Percentiles rank a stretch among this genome's conserved stretches.
phyloP scores from a whole-genome alignment of 805 yeast species.

The Millerago galiae region DNA sequence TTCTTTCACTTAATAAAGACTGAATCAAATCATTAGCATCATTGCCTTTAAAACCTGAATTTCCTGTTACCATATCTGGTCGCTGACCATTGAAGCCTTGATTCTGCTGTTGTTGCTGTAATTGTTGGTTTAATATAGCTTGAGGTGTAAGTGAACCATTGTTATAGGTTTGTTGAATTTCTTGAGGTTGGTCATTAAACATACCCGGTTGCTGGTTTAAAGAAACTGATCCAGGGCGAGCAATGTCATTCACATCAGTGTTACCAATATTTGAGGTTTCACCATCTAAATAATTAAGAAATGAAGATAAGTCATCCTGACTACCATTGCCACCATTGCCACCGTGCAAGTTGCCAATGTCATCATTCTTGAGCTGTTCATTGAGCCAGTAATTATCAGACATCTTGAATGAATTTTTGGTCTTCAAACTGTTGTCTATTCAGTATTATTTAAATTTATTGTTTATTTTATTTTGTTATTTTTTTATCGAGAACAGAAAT shows the following conservation, averaged over 20 bases:
- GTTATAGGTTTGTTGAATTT: slow-evolving; percentile 2
- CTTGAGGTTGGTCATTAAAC: slow-evolving; percentile 6
- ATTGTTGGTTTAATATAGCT: slow-evolving; percentile 15
- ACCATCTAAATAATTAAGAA: slow-evolving; percentile 42
- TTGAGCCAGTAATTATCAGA: slow-evolving; percentile 24
- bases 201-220: slow-evolving; percentile 1
- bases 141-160: slow-evolving; percentile 15
- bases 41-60: slow-evolving; percentile 7
- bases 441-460: background rate
- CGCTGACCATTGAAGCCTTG: slow-evolving; percentile 23
- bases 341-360: slow-evolving; percentile 11
- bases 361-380: slow-evolving; percentile 23
- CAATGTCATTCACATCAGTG: slow-evolving; percentile 1
- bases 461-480: background rate
- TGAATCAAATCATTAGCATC: slow-evolving; percentile 19
- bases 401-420: slow-evolving; percentile 10
- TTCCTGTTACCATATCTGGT: slow-evolving; percentile 2
- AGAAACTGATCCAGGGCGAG: background rate
- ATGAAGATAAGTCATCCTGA: slow-evolving; percentile 36
- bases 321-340: slow-evolving; percentile 15
- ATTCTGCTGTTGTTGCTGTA: slow-evolving; percentile 11
- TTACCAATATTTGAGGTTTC: slow-evolving; percentile 5
- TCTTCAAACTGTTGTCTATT: background rate
- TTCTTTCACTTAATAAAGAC: slow-evolving; percentile 26
- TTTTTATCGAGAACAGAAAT: background rate